These are phyloP conservation scores for Clonostachys sp. DNA, from an alignment of 2,329 filamentous ascomycete species.

Conservation along the genomic window DNA sequence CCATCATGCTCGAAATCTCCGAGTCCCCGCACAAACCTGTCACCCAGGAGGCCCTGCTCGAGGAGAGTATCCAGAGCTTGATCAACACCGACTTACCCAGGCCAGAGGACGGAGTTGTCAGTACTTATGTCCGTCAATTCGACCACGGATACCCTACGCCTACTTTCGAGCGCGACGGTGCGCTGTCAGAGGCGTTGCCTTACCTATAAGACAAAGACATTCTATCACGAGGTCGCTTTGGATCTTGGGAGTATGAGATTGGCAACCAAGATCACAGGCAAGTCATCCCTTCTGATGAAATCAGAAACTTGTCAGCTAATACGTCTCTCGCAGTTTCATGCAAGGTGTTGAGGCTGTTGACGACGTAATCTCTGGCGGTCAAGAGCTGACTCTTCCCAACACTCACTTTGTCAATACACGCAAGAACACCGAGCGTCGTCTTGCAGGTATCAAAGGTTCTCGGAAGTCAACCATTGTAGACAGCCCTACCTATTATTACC, in stretches of 20 bases:
- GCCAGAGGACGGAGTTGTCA: conserved; percentile 89
- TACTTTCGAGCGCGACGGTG: conserved; percentile 88
- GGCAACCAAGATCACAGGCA: conserved; percentile 91
- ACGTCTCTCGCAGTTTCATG: conserved; percentile 62
- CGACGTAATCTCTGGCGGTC: conserved; percentile 81
- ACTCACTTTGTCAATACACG: conserved; percentile 89
- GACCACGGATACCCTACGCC: conserved; percentile 98
- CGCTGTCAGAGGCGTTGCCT: conserved; percentile 86
- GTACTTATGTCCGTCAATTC: conserved; percentile 96
- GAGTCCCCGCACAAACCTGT: conserved; percentile 96
- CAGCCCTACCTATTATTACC: no score
- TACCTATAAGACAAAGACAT: conserved; percentile 90
- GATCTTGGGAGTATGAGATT: conserved; percentile 95
- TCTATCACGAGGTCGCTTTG: conserved; percentile 93
- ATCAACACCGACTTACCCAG: conserved; percentile 98
- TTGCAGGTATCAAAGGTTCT: conserved; percentile 16
- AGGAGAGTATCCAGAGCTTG: conserved; percentile 90
- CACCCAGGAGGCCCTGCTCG: conserved; percentile 76
- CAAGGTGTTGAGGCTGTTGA: conserved; percentile 90
- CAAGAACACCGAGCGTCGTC: conserved; percentile 47
- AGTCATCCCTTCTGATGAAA: no score
- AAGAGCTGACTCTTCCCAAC: conserved; percentile 92
- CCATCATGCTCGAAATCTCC: conserved; percentile 98
- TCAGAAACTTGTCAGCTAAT: no score
- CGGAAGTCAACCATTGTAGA: no score